Evolutionary conservation across 2,329 filamentous ascomycete genomes (phyloP).

Genomic region (Pleurostoma richardsiae): DNA sequence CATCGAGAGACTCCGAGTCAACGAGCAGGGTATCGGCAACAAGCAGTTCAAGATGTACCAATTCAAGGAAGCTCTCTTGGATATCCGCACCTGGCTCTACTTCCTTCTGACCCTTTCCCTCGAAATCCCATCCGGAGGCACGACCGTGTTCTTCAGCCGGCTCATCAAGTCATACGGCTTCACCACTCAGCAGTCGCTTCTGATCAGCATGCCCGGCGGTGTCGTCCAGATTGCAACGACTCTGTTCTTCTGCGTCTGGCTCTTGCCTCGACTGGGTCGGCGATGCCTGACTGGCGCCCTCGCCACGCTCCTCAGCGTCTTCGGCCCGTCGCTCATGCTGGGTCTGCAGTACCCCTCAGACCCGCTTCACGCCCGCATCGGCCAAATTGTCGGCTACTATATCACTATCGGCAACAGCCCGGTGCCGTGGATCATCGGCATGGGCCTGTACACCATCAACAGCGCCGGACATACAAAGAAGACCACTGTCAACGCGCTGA

Average conservation of each 20-base stretch:
- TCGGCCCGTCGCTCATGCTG: no score
- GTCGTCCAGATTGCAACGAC: background rate
- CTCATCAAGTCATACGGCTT: conserved; percentile 49
- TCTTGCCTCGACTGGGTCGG: no score
- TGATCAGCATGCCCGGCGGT: background rate
- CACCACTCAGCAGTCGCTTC: conserved; percentile 19
- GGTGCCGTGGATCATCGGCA: no score
- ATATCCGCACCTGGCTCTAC: conserved; percentile 21
- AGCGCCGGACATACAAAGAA: no score
- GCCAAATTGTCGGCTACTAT: no score
- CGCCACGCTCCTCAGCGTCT: no score
- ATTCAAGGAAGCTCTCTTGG: conserved; percentile 22
- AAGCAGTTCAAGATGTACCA: conserved; percentile 21
- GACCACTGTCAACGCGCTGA: no score
- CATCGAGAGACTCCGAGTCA: conserved; percentile 21
- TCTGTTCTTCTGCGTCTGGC: background rate
- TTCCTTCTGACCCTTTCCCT: conserved; percentile 12
- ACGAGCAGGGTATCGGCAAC: conserved; percentile 28
- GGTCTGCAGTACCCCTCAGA: no score
- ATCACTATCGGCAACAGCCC: no score
- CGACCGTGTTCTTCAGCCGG: conserved; percentile 38
- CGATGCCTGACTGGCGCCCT: no score
- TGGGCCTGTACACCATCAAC: no score
- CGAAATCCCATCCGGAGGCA: conserved; percentile 18
- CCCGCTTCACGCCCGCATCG: no score